phyloP scores from a whole-genome alignment of 257 asterid genomes.

The Solanum acaule region DNA sequence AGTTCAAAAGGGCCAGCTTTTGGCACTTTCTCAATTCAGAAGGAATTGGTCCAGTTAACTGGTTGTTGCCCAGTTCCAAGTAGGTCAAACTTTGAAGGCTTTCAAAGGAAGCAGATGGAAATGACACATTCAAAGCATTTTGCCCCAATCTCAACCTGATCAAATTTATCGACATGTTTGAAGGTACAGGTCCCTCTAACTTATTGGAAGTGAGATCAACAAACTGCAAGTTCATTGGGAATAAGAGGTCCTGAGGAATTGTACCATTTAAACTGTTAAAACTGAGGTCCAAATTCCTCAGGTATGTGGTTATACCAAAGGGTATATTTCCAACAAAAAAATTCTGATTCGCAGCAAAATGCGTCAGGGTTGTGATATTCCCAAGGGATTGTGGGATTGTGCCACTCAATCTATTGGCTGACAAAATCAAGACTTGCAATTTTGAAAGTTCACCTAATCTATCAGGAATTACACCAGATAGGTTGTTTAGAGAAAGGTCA shows the following conservation, averaged over 20 bases:
- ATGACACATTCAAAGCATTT: constrained; percentile 36
- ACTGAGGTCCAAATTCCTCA: constrained; percentile 56
- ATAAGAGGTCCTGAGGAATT: constrained; percentile 41
- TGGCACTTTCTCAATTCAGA: constrained; percentile 37
- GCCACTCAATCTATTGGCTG: constrained; percentile 45
- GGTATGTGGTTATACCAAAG: constrained; percentile 26
- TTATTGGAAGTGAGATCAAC: constrained; percentile 49
- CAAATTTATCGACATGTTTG: constrained; percentile 22
- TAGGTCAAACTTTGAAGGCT: constrained; percentile 31
- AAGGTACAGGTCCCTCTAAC: constrained; percentile 45
- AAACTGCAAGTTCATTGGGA: constrained; percentile 33
- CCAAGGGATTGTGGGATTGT: constrained; percentile 39
- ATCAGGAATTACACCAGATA: constrained; percentile 44
- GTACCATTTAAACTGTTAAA: constrained; percentile 40
- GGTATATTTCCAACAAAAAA: constrained; percentile 46
- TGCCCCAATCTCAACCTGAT: constrained; percentile 64
- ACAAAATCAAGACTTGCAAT: constrained; percentile 42
- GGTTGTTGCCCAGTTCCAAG: constrained; percentile 54
- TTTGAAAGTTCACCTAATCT: constrained; percentile 26
- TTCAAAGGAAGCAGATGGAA: constrained; percentile 26
- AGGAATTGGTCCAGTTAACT: constrained; percentile 50
- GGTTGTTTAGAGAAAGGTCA: constrained; percentile 38
- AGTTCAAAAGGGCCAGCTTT: constrained; percentile 43
- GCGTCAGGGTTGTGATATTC: constrained; percentile 20
- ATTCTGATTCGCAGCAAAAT: constrained; percentile 67